Evolutionary conservation across 805 yeast genomes (phyloP).

Genomic region (Kodamaea restingae): DNA sequence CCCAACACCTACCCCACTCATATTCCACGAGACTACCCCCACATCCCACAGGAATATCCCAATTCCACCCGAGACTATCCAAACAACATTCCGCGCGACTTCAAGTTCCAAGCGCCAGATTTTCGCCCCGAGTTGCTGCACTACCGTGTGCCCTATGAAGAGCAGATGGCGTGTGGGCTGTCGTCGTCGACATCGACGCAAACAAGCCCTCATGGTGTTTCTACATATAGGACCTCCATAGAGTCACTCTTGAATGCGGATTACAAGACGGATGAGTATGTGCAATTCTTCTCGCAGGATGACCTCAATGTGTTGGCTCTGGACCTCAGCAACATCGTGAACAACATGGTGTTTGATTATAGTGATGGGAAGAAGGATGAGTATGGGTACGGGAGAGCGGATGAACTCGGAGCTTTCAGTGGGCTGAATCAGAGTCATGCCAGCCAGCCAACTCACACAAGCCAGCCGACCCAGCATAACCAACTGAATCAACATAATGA

Average conservation of each 20-base stretch:
- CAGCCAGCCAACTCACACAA: too few species aligned
- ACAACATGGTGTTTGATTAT: constrained; percentile 33
- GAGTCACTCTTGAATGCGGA: constrained; percentile 6
- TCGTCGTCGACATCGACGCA: constrained; percentile 1
- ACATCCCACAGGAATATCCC: too few species aligned
- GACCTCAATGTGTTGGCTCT: constrained; percentile 36
- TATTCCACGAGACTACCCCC: too few species aligned
- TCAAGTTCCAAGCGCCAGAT: too few species aligned
- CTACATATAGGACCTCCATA: constrained; percentile 3
- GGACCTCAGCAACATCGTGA: constrained; percentile 39
- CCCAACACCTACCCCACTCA: background rate
- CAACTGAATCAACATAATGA: too few species aligned
- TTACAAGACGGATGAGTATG: constrained; percentile 7
- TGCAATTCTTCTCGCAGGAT: constrained; percentile 19
- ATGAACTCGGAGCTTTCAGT: too few species aligned
- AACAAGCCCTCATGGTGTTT: background rate
- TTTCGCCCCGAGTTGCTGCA: too few species aligned
- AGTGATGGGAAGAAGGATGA: constrained; percentile 14
- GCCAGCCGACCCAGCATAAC: too few species aligned
- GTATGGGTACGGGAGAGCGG: background rate
- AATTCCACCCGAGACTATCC: too few species aligned
- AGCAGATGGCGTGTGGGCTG: too few species aligned
- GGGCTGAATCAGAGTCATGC: too few species aligned
- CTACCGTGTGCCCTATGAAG: too few species aligned
- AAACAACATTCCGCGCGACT: background rate